Evolutionary conservation across 345 rosid species (phyloP), one percentile per base, ranked within the genome.

Genomic region (Melastoma malabathricum): DNA sequence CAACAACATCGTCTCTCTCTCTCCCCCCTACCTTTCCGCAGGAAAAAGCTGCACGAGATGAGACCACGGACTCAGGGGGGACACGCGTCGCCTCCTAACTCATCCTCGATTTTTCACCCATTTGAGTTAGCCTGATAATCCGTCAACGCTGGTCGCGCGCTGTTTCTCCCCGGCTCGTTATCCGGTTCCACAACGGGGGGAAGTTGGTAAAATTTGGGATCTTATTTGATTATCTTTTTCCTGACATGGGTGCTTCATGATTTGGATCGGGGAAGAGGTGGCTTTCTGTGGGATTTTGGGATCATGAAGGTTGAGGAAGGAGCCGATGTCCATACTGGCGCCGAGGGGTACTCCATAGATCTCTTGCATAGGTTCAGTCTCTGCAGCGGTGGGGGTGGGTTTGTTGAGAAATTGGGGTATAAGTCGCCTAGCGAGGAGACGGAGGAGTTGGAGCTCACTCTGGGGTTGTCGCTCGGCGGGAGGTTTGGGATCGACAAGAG

Each of bases 391-490:
- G 41, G 41, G 2, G 10, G 12, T 1, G 62, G 43, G 44, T 38
- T 15, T 1, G 63, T 49, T 44, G 56, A 34, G 12, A 34, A 43
- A 45, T 43, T 68, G 12, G 57, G 46, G 2, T 57, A 55, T 18
- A 46, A 22, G 13, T 58, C 63, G 19, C 39, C 59, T 15, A 23
- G 59, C 16, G 62, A 45, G n/a, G 70, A 44, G 6, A 66, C 77
- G 2, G 80, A 68, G 0, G 72, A 72, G 48, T 69, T 93, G 47
- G 99, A 93, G 77, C 75, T 93, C 44, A 88, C 72, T 68, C 88
- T 93, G 5, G 95, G 94, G 62, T 47, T 93, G 16, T 93, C 99
- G 15, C 57, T 93, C 6, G 95, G 95, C 29, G 99, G 99, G 10
- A 57, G 77, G 50, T 93, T 93, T 44, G 99, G 99, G 46, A 86